Base-by-base conservation (phyloP, 202 grass and related monocot genomes). In the Digitaria exilis region DNA sequence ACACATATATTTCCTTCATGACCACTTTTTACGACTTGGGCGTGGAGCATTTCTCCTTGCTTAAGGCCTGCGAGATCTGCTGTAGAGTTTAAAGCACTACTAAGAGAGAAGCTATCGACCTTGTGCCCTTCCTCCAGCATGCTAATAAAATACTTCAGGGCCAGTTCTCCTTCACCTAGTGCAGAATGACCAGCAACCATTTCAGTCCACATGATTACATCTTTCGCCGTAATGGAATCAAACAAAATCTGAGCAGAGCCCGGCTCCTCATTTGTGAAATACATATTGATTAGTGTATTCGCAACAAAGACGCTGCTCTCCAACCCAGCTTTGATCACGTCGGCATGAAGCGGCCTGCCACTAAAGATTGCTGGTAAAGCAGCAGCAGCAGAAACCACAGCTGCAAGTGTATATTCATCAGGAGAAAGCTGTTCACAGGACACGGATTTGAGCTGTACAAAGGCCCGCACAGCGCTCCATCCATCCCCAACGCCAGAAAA, bases 201-300 rank as follows among this genome's bases (percentile, higher is more conserved):
- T 86, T 98, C 92, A 1, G 92, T 98, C 90, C 96, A 98, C 82
- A 98, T 87, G 76, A 93, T 90, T 41, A 85, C 91, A 95, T 95
- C 91, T 87, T 93, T 93, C 50, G 81, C 72, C 0, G 15, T 46
- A 70, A 90, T 31, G 19, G 41, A 87, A 79, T 83, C 80, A 30
- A 98, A 98, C 79, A 98, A 58, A 85, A 64, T 77, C 66, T 58
- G 84, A 51, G 96, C 85, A 77, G 73, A 89, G 2, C 9, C n/a
- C 13, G 87, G 48, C 24, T 95, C 88, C 4, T 87, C 83, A 9
- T 93, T 95, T 69, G 86, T 76, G 79, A 98, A 98, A 60, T 98
- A 98, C 92, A 98, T 98, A 43, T 93, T 95, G 84, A 98, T 93
- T 52, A 95, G 72, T 21, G 96, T 93, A 83, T 95, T 95, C 1